phyloP scores from a whole-genome alignment of 257 asterid genomes.

The Handroanthus guayacan region DNA sequence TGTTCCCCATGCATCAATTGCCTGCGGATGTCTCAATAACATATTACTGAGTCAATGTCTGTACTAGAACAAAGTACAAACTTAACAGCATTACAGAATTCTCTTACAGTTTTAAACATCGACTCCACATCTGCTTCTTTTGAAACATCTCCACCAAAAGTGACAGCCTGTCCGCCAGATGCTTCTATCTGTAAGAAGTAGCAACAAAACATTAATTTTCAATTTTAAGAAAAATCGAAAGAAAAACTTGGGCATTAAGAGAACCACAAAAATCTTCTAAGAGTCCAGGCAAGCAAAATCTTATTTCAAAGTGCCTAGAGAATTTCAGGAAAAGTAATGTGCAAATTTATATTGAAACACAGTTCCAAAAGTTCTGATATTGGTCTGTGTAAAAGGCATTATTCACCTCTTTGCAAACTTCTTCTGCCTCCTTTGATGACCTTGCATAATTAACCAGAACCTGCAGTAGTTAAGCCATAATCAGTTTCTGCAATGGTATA shows the following conservation, averaged over 20 bases:
- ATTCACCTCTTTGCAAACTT: slow-evolving; percentile 55
- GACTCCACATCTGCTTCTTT: slow-evolving; percentile 69
- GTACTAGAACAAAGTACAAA: slow-evolving; percentile 1
- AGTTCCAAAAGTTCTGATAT: background rate
- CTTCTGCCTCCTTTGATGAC: slow-evolving; percentile 77
- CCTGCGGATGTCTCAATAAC: slow-evolving; percentile 46
- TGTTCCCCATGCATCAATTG: slow-evolving; percentile 76
- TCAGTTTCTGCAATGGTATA: background rate
- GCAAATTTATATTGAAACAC: background rate
- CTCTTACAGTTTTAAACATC: slow-evolving; percentile 65
- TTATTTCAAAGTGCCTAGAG: too few relatives aligned
- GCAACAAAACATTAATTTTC: background rate
- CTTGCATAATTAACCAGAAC: slow-evolving; percentile 76
- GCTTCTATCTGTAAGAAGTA: slow-evolving; percentile 60
- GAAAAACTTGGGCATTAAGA: background rate
- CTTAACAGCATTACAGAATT: slow-evolving; percentile 4
- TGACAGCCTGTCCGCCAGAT: slow-evolving; percentile 62
- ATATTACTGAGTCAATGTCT: slow-evolving; percentile 33
- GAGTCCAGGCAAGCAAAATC: background rate
- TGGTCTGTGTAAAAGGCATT: background rate
- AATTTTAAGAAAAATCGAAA: background rate
- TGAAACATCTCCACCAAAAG: slow-evolving; percentile 74
- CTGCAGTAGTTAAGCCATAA: slow-evolving; percentile 41
- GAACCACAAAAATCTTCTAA: background rate
- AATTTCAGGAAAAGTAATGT: background rate